Percentiles rank a stretch among this genome's conserved stretches.
Conservation (phyloP, 2,329 filamentous ascomycete species). For the Aspergillus brasiliensis region DNA sequence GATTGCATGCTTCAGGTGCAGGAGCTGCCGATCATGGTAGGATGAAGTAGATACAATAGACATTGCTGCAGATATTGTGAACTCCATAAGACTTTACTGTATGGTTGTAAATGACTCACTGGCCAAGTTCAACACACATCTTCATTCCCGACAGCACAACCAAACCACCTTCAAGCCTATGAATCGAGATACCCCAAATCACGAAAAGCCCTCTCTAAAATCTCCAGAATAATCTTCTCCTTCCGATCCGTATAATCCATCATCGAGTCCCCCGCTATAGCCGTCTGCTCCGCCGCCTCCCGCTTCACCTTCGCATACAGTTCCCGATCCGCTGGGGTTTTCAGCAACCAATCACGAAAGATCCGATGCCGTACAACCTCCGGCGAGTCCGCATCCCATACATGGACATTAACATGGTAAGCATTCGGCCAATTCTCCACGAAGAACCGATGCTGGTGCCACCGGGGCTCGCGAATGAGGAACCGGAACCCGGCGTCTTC, state of each 20-base stretch:
- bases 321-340: constrained; percentile 41
- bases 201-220: constrained; percentile 37
- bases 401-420: constrained; percentile 51
- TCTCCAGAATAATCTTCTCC: constrained; percentile 44
- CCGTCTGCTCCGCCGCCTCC: constrained; percentile 35
- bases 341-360: constrained; percentile 50
- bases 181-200: neutral
- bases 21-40: too few relatives aligned
- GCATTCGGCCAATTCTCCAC: constrained; percentile 28
- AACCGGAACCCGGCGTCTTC: constrained; percentile 52
- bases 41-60: too few relatives aligned
- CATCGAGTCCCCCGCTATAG: constrained; percentile 35
- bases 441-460: constrained; percentile 55
- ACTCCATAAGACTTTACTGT: too few relatives aligned
- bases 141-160: too few relatives aligned
- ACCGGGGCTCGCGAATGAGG: constrained; percentile 48
- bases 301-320: constrained; percentile 47
- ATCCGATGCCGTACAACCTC: constrained; percentile 49
- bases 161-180: too few relatives aligned
- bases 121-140: too few relatives aligned
- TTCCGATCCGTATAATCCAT: constrained; percentile 48
- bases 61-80: too few relatives aligned
- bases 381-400: constrained; percentile 48
- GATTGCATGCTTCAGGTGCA: too few relatives aligned
- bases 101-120: too few relatives aligned